phyloP scores from a whole-genome alignment of 441 rosid species.

The Biscutella laevigata region DNA sequence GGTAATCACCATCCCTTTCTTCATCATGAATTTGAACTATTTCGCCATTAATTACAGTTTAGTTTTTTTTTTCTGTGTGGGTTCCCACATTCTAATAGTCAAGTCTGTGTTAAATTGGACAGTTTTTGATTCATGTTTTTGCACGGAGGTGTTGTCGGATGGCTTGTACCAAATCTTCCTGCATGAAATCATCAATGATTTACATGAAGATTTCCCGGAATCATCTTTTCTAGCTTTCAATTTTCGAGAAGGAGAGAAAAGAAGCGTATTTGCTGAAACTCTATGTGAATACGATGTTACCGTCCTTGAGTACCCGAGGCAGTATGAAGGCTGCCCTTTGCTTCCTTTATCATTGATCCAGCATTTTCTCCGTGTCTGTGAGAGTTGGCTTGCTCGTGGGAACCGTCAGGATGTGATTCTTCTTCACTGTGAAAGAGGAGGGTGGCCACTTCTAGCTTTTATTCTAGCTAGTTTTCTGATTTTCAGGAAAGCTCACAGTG shows the following conservation, averaged over 20 bases:
- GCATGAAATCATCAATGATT: conserved; percentile 57
- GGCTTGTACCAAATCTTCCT: conserved; percentile 59
- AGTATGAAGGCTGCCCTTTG: conserved; percentile 88
- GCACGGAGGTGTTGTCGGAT: conserved; percentile 71
- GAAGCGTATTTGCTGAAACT: conserved; percentile 60
- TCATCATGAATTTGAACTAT: background rate
- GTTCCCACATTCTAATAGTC: background rate
- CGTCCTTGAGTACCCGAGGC: conserved; percentile 82
- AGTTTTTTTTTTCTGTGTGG: background rate
- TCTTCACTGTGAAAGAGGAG: conserved; percentile 91
- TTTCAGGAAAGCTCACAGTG: conserved; percentile 62
- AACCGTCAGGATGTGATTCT: conserved; percentile 71
- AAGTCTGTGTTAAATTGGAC: conserved; percentile 25
- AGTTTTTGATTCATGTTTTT: conserved; percentile 94
- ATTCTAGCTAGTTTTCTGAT: conserved; percentile 68
- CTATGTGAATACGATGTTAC: conserved; percentile 72
- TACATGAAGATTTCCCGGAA: conserved; percentile 75
- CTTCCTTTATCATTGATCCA: conserved; percentile 78
- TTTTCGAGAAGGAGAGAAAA: conserved; percentile 79
- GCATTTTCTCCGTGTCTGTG: conserved; percentile 78
- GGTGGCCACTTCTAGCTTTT: conserved; percentile 91
- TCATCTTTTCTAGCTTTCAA: conserved; percentile 74
- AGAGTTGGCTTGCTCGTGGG: conserved; percentile 70
- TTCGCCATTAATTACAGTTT: background rate
- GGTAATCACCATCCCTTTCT: conserved; percentile 35